Conservation (phyloP, 106 monocot species). For the Phalaenopsis aphrodite region DNA sequence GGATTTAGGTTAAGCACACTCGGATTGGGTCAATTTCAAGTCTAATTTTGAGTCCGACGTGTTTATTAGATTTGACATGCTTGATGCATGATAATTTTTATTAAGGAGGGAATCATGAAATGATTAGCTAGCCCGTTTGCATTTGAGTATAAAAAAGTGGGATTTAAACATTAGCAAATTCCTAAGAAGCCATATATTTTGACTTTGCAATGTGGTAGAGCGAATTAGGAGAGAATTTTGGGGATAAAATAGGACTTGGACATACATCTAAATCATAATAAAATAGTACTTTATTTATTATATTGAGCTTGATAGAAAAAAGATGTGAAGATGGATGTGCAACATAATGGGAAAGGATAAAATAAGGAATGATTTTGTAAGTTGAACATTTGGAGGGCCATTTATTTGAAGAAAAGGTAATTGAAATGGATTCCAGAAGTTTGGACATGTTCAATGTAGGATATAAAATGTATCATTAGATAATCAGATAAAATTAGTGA, state of each 20-base stretch:
- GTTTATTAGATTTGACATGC: too few relatives aligned
- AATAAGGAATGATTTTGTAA: neutral
- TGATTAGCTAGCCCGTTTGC: neutral
- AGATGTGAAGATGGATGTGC: neutral
- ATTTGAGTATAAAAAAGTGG: neutral
- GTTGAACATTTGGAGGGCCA: neutral
- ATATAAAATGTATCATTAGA: neutral
- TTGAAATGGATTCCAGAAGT: neutral
- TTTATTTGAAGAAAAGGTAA: neutral
- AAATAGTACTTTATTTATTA: too few relatives aligned
- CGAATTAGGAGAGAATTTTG: too few relatives aligned
- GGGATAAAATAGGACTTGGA: too few relatives aligned
- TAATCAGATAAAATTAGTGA: neutral
- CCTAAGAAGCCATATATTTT: neutral
- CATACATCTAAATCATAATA: too few relatives aligned
- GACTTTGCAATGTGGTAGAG: neutral
- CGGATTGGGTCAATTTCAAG: too few relatives aligned
- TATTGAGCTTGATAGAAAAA: too few relatives aligned
- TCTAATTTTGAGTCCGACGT: too few relatives aligned
- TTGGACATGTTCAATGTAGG: neutral
- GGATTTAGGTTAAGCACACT: too few relatives aligned
- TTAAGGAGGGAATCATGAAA: neutral
- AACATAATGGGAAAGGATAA: neutral
- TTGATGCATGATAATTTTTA: neutral
- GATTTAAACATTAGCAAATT: neutral